These are phyloP conservation scores for Macrocybe gigantea DNA, from an alignment of 768 basidiomycete species.

Conservation along the genomic window DNA sequence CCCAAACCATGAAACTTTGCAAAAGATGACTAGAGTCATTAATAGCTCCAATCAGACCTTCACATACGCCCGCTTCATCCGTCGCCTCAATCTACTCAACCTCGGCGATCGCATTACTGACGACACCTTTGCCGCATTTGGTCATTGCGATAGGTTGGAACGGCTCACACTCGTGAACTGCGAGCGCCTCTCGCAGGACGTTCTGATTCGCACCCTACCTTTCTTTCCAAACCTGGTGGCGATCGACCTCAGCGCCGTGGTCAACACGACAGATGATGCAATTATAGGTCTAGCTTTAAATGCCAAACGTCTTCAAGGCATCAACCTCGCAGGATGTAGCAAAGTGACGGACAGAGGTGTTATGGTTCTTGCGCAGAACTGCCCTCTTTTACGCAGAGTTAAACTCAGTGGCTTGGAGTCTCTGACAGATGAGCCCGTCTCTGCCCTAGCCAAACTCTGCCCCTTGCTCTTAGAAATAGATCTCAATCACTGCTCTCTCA, in stretches of 20 bases:
- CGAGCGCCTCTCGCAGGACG: constrained; percentile 55
- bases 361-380: constrained; percentile 66
- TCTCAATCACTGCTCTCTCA: constrained; percentile 72
- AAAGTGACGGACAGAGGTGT: constrained; percentile 76
- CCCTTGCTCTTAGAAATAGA: constrained; percentile 92
- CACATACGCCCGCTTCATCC: constrained; percentile 82
- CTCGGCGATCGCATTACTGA: constrained; percentile 68
- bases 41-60: constrained; percentile 65
- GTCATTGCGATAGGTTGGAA: constrained; percentile 75
- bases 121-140: constrained; percentile 64
- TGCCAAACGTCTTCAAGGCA: constrained; percentile 79
- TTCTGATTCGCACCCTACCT: constrained; percentile 60
- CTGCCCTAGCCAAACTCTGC: constrained; percentile 70
- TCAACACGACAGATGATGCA: constrained; percentile 62
- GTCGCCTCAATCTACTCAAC: constrained; percentile 83
- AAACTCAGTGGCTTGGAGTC: constrained; percentile 77
- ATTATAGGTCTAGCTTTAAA: constrained; percentile 64
- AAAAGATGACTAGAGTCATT: constrained; percentile 74
- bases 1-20: constrained; percentile 59
- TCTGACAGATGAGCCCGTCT: constrained; percentile 73
- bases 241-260: constrained; percentile 76
- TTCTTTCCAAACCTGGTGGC: constrained; percentile 76
- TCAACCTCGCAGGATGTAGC: constrained; percentile 85
- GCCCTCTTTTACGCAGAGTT: constrained; percentile 79
- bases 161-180: constrained; percentile 86